Evolutionary conservation across 2,329 filamentous ascomycete species (phyloP).

Genomic region (Aspergillus novoparasiticus): DNA sequence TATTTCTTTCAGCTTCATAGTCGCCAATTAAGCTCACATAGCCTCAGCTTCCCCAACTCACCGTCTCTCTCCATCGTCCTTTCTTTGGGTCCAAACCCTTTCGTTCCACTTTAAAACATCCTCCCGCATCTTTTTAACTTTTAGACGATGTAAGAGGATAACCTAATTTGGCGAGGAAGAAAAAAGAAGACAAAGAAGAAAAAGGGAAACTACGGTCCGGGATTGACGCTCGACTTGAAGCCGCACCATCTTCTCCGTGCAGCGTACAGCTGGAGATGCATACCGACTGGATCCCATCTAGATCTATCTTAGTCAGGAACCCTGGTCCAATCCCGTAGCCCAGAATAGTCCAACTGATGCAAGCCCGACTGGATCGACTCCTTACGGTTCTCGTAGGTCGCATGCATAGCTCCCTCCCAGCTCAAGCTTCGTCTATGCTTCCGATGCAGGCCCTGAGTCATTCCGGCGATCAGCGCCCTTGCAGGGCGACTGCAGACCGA

Average conservation of each 20-base stretch:
- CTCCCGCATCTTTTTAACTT: neutral
- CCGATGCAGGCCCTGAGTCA: neutral
- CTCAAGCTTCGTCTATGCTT: neutral
- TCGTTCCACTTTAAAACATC: neutral
- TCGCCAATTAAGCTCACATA: neutral
- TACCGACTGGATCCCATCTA: neutral
- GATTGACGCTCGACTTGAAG: neutral
- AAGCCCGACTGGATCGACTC: neutral
- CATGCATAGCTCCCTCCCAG: too few relatives aligned
- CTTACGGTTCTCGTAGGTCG: too few relatives aligned
- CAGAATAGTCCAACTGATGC: neutral
- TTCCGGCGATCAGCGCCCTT: conserved; percentile 1
- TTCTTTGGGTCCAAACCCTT: too few relatives aligned
- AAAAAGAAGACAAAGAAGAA: neutral
- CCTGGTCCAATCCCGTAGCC: neutral
- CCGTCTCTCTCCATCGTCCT: neutral
- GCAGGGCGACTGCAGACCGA: neutral
- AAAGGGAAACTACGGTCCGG: neutral
- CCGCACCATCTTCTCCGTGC: neutral
- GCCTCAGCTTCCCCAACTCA: neutral
- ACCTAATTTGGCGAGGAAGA: neutral
- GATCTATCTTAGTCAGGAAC: neutral
- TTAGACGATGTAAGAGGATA: neutral
- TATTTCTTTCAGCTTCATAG: too few relatives aligned
- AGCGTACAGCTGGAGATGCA: neutral